A percentile compares a stretch with the other conserved stretches of the same genome.
These are phyloP conservation scores for Debaryomyces nepalensis DNA, from an alignment of 1,139 yeast species.

Conservation along the genomic window DNA sequence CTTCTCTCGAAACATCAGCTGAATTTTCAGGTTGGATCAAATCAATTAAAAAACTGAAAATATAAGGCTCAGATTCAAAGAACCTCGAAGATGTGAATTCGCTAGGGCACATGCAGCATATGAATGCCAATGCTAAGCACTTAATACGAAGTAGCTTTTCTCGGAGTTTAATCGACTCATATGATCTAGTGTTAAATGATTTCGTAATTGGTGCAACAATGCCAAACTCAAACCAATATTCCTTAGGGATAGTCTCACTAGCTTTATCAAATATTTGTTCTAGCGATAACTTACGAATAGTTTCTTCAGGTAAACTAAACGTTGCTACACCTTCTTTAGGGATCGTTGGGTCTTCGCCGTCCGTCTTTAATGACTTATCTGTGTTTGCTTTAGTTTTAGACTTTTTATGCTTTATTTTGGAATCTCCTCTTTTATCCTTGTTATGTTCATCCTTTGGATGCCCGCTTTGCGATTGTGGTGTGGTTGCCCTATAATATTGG, in stretches of 20 bases:
- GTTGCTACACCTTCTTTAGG: conserved; percentile 49
- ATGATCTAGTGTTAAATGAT: conserved; percentile 65
- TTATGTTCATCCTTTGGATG: conserved; percentile 5
- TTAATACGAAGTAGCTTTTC: conserved; percentile 65
- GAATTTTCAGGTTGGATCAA: conserved; percentile 63
- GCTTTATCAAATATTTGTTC: conserved; percentile 72
- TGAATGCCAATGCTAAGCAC: conserved; percentile 65
- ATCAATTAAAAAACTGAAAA: conserved; percentile 72
- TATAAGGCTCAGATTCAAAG: conserved; percentile 76
- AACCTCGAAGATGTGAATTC: conserved; percentile 66
- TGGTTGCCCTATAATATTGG: conserved; percentile 50
- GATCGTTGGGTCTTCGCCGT: conserved; percentile 14
- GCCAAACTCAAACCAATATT: conserved; percentile 66
- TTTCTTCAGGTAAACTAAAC: conserved; percentile 52
- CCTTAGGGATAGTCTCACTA: conserved; percentile 59
- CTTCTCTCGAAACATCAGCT: conserved; percentile 50
- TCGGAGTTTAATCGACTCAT: conserved; percentile 59
- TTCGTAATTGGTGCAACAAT: conserved; percentile 69
- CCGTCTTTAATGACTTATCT: conserved; percentile 16
- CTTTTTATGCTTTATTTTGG: neutral
- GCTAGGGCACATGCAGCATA: conserved; percentile 53
- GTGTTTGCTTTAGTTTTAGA: conserved; percentile 11
- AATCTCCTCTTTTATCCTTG: neutral
- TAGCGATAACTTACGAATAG: conserved; percentile 52
- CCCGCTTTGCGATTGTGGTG: conserved; percentile 10